phyloP scores from a whole-genome alignment of 139 green algal species.

The Chlorella sp. region DNA sequence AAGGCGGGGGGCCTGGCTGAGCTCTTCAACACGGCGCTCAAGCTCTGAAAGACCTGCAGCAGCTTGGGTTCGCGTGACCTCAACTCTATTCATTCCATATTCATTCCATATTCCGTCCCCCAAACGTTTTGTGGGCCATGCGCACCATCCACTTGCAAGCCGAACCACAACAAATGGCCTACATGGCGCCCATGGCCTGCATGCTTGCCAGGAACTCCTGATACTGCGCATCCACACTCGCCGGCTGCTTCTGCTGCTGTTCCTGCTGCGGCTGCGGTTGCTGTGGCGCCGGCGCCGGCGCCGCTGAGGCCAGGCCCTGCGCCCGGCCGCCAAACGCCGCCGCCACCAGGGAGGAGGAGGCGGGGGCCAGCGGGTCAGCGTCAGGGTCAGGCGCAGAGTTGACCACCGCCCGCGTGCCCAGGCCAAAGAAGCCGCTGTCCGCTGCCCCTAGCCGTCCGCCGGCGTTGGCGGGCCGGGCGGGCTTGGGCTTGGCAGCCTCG shows the following conservation, averaged over 20 bases:
- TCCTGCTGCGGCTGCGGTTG: constrained; percentile 3
- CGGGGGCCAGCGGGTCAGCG: background rate
- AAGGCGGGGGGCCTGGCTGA: constrained; percentile 44
- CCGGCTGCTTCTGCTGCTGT: constrained; percentile 3
- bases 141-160: background rate
- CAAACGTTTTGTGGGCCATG: background rate
- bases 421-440: constrained; percentile 38
- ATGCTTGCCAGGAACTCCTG: constrained; percentile 54
- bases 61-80: background rate
- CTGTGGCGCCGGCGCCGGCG: constrained; percentile 6
- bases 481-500: constrained; percentile 5
- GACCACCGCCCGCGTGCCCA: constrained; percentile 32
- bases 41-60: constrained; percentile 27
- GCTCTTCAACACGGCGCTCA: constrained; percentile 60
- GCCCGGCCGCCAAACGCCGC: background rate
- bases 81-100: too few relatives aligned
- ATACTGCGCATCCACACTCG: constrained; percentile 42
- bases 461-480: background rate
- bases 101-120: background rate
- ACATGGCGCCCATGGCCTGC: constrained; percentile 48
- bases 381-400: constrained; percentile 8
- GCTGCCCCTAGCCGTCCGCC: too few relatives aligned
- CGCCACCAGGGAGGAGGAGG: too few relatives aligned
- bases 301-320: background rate
- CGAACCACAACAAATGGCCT: background rate